Percentiles rank a stretch among this genome's conserved stretches.
These are phyloP conservation scores for Hippophae tibetana DNA, from an alignment of 306 rosid species.

Conservation along the genomic window DNA sequence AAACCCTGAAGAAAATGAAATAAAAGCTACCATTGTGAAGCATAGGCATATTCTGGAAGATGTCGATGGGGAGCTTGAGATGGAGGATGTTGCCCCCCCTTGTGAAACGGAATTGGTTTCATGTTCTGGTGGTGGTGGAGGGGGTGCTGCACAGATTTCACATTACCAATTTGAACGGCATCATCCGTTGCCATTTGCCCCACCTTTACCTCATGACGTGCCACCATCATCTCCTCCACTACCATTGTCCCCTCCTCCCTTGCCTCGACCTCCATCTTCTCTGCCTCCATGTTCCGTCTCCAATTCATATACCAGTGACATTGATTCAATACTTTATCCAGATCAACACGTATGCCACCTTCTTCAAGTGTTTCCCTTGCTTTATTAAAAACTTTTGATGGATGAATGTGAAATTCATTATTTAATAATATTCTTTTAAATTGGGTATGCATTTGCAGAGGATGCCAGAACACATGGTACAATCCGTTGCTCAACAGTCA, in stretches of 20 bases:
- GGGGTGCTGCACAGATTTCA: constrained; percentile 20
- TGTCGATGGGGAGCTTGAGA: constrained; percentile 97
- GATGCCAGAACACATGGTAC: constrained; percentile 32
- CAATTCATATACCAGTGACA: constrained; percentile 31
- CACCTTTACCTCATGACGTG: constrained; percentile 50
- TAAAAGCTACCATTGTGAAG: constrained; percentile 36
- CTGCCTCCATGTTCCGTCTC: constrained; percentile 38
- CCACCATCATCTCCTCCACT: constrained; percentile 60
- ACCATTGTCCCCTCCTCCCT: constrained; percentile 66
- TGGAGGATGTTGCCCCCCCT: constrained; percentile 95
- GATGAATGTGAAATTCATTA: constrained; percentile 10
- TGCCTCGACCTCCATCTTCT: constrained; percentile 37
- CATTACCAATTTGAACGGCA: constrained; percentile 37
- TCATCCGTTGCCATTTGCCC: constrained; percentile 27
- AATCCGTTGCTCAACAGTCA: constrained; percentile 38
- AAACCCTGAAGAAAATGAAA: constrained; percentile 36
- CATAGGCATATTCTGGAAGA: constrained; percentile 90
- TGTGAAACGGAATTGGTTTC: constrained; percentile 51
- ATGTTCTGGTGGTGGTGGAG: constrained; percentile 30
- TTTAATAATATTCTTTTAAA: constrained; percentile 17
- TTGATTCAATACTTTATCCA: constrained; percentile 43
- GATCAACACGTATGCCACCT: constrained; percentile 44
- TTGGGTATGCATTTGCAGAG: constrained; percentile 33
- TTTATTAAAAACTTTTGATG: constrained; percentile 1
- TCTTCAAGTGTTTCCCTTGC: background rate